These are phyloP conservation scores for Mucor mucedo DNA, from an alignment of 371 early-diverging fungal species.

Conservation along the genomic window DNA sequence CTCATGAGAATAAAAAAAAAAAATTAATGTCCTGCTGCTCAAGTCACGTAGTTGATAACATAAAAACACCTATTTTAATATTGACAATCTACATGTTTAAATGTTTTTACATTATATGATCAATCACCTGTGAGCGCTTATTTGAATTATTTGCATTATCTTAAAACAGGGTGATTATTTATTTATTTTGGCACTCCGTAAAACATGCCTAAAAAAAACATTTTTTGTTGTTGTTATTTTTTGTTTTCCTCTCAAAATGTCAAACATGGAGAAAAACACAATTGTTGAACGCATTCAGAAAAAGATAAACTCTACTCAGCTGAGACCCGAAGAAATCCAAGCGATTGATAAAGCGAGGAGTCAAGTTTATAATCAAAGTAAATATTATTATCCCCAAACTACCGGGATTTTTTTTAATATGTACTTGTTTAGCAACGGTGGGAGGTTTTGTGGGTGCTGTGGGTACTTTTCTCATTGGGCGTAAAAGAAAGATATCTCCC, in stretches of 20 bases:
- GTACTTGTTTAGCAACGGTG: background rate
- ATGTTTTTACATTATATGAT: background rate
- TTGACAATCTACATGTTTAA: background rate
- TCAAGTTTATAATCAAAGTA: conserved; percentile 3
- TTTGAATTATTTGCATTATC: too few relatives aligned
- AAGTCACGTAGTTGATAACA: background rate
- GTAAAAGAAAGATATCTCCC: conserved; percentile 7
- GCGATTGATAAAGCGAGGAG: background rate
- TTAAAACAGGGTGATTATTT: too few relatives aligned
- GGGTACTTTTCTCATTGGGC: conserved; percentile 3
- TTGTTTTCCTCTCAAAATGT: background rate
- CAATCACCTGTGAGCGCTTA: background rate
- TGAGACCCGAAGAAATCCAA: conserved; percentile 1
- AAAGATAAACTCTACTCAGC: background rate
- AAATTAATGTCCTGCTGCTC: background rate
- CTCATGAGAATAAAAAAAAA: background rate
- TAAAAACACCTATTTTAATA: too few relatives aligned
- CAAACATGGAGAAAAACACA: background rate
- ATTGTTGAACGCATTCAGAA: background rate
- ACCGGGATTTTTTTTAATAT: background rate
- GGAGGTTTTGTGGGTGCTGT: conserved; percentile 4
- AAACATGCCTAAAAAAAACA: background rate
- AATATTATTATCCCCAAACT: background rate
- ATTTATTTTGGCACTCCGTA: too few relatives aligned
- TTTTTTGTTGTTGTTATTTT: background rate